Base-by-base conservation (phyloP, 371 early-diverging fungal species). In the Haplosporangium sp. region DNA sequence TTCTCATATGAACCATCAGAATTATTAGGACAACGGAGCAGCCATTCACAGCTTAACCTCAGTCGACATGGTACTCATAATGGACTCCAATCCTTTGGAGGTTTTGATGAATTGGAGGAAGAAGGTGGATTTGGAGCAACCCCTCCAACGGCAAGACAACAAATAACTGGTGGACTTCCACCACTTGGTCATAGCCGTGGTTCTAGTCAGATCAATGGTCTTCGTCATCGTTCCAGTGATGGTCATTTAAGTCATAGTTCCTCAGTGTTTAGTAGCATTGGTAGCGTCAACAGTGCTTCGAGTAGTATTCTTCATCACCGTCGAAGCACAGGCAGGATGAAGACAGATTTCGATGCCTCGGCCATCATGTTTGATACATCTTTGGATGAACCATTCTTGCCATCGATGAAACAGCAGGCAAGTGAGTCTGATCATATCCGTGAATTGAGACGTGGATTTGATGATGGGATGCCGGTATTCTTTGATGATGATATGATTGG, bases 381-480 rank as follows among this genome's bases (percentile, higher is more conserved):
- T 2, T 15, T 73, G 57, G 79, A 78, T n/a, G 74, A 67, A 6
- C 64, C 73, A 1, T 65, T 62, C 10, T 27, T 58, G 47, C 40
- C 65, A 15, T 71, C 67, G 11, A 62, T 40, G 19, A 71, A 72
- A 35, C 67, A 58, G 8, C 52, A 55, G n/a, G 34, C 47, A n/a
- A 64, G 47, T 15, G 20, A 68, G 65, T 45, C 48, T n/a, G 67
- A 65, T 38, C 73, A 58, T 56, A 73, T 59, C 38, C 65, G 53
- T 11, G 66, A 70, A 38, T 27, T 56, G 47, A 60, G 73, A 27
- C 61, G 71, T 0, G 72, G 71, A 3, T 74, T 68, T 40, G 75
- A 74, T 58, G 81, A 71, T 39, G 81, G 81, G 5, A 81, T 81
- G 69, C 81, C 81, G 1, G 81, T 75, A 4, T 81, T 81, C 47